Percentiles rank a stretch among this genome's conserved stretches.
These are phyloP conservation scores for Fabrea salina DNA, from an alignment of 169 alveolate genomes.

Conservation along the genomic window DNA sequence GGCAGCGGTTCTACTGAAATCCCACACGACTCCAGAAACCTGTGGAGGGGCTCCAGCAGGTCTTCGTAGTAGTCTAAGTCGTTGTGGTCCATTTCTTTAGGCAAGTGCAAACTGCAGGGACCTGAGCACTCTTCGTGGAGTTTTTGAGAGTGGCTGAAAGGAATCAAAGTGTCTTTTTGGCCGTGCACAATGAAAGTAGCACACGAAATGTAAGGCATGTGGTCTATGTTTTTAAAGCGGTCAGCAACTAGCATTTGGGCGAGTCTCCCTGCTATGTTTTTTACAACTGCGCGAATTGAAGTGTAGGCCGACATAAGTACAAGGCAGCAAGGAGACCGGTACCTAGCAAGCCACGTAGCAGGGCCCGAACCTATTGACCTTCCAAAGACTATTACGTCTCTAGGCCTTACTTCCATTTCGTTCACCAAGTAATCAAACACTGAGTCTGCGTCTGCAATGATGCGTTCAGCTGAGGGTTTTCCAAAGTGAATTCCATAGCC, in stretches of 20 bases:
- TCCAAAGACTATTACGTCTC: constrained; percentile 70
- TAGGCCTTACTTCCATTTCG: constrained; percentile 38
- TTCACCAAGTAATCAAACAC: constrained; percentile 49
- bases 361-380: constrained; percentile 84
- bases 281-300: constrained; percentile 59
- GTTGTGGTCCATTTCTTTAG: constrained; percentile 74
- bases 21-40: constrained; percentile 39
- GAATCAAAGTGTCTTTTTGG: constrained; percentile 63
- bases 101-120: constrained; percentile 35
- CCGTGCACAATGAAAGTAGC: constrained; percentile 81
- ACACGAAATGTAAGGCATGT: constrained; percentile 60
- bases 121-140: constrained; percentile 50
- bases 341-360: constrained; percentile 63
- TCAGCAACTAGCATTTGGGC: constrained; percentile 51
- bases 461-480: constrained; percentile 40
- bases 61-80: constrained; percentile 54
- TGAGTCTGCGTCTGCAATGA: constrained; percentile 49
- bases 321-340: constrained; percentile 43
- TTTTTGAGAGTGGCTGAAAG: constrained; percentile 58
- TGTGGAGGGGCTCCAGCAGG: constrained; percentile 41
- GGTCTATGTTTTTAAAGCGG: constrained; percentile 64
- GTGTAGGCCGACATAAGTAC: constrained; percentile 59
- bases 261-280: constrained; percentile 45
- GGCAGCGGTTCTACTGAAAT: constrained; percentile 35
- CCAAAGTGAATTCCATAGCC: constrained; percentile 78